Evolutionary conservation across 2,329 filamentous ascomycete genomes (phyloP).

Genomic region (Hypoxylon sp.): DNA sequence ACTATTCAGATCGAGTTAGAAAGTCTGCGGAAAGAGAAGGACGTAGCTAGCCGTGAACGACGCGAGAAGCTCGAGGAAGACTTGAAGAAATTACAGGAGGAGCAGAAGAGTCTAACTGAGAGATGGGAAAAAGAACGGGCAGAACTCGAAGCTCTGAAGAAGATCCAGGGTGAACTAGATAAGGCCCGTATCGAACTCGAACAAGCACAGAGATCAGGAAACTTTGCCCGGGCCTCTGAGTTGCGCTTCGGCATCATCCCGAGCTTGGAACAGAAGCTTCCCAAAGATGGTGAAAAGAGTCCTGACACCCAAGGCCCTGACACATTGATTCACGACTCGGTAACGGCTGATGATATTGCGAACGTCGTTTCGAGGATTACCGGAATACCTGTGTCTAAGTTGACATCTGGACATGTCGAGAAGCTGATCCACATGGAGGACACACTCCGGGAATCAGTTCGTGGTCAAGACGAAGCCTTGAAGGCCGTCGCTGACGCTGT

Average conservation of each 20-base stretch:
- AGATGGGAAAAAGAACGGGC: constrained; percentile 91
- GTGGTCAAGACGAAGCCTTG: constrained; percentile 94
- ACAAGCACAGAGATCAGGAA: constrained; percentile 85
- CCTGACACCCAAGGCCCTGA: constrained; percentile 56
- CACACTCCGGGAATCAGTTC: constrained; percentile 82
- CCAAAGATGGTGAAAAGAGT: constrained; percentile 73
- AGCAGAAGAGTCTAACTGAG: constrained; percentile 79
- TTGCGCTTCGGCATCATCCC: constrained; percentile 91
- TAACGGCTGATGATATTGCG: constrained; percentile 95
- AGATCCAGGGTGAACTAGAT: constrained; percentile 88
- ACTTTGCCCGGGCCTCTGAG: constrained; percentile 92
- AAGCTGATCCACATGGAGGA: constrained; percentile 98
- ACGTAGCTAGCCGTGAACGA: constrained; percentile 88
- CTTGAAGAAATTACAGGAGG: constrained; percentile 80
- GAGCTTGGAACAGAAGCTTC: constrained; percentile 80
- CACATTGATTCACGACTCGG: constrained; percentile 88
- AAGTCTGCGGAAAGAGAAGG: constrained; percentile 92
- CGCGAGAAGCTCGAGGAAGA: constrained; percentile 86
- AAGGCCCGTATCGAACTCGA: constrained; percentile 87
- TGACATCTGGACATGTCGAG: constrained; percentile 93
- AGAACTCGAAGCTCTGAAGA: constrained; percentile 89
- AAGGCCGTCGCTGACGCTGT: constrained; percentile 93
- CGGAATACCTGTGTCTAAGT: constrained; percentile 90
- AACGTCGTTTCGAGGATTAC: constrained; percentile 91
- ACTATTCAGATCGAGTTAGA: constrained; percentile 98